Conservation (phyloP, 495 filamentous ascomycete species). For the Penicillium daleae region DNA sequence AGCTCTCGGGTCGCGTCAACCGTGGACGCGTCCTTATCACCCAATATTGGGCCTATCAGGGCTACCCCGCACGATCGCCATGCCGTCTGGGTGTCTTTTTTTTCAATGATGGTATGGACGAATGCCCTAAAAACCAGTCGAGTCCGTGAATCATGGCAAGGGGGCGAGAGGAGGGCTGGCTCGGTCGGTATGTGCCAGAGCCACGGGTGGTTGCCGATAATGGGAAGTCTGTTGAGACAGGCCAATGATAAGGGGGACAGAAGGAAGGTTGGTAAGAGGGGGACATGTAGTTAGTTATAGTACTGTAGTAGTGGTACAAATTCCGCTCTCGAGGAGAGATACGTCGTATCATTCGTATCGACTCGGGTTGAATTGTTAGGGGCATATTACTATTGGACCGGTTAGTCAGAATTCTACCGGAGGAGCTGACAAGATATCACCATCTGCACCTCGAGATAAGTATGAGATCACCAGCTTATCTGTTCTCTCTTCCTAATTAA, state of each 20-base stretch:
- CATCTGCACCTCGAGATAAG: not conserved
- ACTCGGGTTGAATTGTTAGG: not conserved
- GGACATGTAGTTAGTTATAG: too few species aligned
- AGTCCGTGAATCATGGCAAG: not conserved
- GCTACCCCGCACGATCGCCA: conserved; percentile 34
- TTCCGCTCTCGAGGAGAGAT: not conserved
- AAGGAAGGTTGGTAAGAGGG: too few species aligned
- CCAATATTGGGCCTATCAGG: conserved; percentile 13
- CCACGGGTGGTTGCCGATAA: conserved; percentile 14
- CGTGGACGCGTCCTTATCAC: conserved; percentile 12
- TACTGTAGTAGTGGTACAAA: not conserved
- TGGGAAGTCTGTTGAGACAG: conserved; percentile 20
- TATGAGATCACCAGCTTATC: conserved; percentile 10
- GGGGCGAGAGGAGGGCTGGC: not conserved
- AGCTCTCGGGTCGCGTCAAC: not conserved
- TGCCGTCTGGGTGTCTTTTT: conserved; percentile 5
- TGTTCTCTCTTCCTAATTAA: not conserved
- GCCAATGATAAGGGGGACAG: too few species aligned
- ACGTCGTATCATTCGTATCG: not conserved
- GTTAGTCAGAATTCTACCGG: not conserved
- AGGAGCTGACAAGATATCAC: not conserved
- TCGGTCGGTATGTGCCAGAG: not conserved
- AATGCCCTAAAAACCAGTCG: not conserved
- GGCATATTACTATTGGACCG: not conserved
- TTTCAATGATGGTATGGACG: not conserved